A percentile compares a stretch with the other conserved stretches of the same genome.
These are phyloP conservation scores for Aureobasidium leucospermi DNA, from an alignment of 2,329 filamentous ascomycete species.

Conservation along the genomic window DNA sequence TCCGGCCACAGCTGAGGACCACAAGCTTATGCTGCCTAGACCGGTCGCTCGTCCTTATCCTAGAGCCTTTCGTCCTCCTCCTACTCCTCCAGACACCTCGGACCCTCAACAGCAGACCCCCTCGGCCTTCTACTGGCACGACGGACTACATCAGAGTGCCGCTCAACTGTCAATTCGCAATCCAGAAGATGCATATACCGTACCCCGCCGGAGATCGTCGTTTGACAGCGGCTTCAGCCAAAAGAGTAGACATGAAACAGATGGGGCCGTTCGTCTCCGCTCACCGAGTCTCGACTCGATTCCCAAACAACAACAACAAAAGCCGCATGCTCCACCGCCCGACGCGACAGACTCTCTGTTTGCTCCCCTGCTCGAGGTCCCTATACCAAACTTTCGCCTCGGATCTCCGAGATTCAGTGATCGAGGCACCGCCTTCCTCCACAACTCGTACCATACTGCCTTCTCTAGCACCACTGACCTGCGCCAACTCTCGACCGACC, in stretches of 20 bases:
- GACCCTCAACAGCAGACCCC: background rate
- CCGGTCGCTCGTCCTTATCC: constrained; percentile 5
- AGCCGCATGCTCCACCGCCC: background rate
- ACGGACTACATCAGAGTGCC: constrained; percentile 17
- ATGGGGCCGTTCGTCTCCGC: background rate
- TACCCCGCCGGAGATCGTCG: constrained; percentile 1
- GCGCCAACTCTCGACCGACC: constrained; percentile 37
- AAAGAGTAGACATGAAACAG: background rate
- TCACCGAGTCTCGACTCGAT: constrained; percentile 11
- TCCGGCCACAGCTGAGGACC: background rate
- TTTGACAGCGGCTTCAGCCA: constrained; percentile 12
- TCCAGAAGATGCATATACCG: background rate
- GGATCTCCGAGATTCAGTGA: constrained; percentile 75
- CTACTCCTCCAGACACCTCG: constrained; percentile 14
- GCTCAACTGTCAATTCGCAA: background rate
- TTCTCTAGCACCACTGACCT: constrained; percentile 64
- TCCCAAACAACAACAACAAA: background rate
- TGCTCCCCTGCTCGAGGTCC: constrained; percentile 54
- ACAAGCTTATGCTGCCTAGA: constrained; percentile 10
- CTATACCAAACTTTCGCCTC: constrained; percentile 77
- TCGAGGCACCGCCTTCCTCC: constrained; percentile 67
- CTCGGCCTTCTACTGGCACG: constrained; percentile 16
- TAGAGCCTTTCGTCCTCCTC: constrained; percentile 5
- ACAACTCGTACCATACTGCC: constrained; percentile 66
- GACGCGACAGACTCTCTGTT: background rate